Percentiles rank a stretch among this genome's conserved stretches.
phyloP scores from a whole-genome alignment of 2,329 filamentous ascomycete species.

The Aspergillus glaucus region DNA sequence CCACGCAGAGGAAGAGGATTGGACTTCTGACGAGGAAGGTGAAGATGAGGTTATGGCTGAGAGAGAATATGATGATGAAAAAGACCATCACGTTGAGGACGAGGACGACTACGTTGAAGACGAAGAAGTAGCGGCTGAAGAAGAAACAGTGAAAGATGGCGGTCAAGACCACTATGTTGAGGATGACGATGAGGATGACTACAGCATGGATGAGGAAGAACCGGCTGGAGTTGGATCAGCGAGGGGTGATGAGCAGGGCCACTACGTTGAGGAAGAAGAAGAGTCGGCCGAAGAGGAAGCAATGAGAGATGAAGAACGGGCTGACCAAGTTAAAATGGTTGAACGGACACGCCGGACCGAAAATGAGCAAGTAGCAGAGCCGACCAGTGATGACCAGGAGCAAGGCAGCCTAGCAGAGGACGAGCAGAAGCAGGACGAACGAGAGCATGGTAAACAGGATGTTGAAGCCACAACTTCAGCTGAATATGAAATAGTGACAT shows the following conservation, averaged over 20 bases:
- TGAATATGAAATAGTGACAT: conserved; percentile 4
- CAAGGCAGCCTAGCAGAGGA: background rate
- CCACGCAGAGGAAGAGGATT: background rate
- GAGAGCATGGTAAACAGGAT: conserved; percentile 6
- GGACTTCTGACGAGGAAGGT: conserved; percentile 1
- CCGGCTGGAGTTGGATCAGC: background rate
- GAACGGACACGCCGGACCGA: background rate
- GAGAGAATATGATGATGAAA: background rate
- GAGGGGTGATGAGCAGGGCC: no score
- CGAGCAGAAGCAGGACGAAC: background rate
- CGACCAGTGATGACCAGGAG: background rate
- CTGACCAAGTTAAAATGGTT: background rate
- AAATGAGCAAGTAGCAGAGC: background rate
- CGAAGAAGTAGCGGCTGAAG: background rate
- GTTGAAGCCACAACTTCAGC: background rate
- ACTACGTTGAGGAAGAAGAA: background rate
- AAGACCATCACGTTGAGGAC: background rate
- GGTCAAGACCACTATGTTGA: background rate
- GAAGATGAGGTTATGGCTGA: background rate
- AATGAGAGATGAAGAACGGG: background rate
- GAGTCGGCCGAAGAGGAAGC: background rate
- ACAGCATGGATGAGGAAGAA: background rate
- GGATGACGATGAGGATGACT: background rate
- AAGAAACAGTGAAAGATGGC: background rate
- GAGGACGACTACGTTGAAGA: background rate